Percentiles rank a stretch among this genome's conserved stretches.
These are phyloP conservation scores for Sclerospora graminicola DNA, from an alignment of 352 stramenopile species.

Conservation along the genomic window DNA sequence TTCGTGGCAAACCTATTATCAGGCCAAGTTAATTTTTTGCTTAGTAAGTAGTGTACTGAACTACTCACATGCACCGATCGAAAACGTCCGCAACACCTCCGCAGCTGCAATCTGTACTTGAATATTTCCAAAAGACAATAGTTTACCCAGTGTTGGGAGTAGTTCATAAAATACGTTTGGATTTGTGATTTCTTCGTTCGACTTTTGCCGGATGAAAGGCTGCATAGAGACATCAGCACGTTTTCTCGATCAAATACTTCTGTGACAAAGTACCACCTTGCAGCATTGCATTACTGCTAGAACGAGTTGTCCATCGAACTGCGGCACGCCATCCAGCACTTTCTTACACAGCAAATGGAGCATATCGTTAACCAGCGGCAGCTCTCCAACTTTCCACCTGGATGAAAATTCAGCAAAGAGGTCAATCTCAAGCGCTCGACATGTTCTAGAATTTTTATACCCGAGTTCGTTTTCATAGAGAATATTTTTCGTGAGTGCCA, in stretches of 20 bases:
- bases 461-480: constrained; percentile 60
- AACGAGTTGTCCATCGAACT: constrained; percentile 36
- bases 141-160: constrained; percentile 38
- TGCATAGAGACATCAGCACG: constrained; percentile 11
- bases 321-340: constrained; percentile 25
- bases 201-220: constrained; percentile 62
- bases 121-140: constrained; percentile 46
- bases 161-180: constrained; percentile 36
- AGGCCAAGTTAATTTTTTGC: too few relatives aligned
- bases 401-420: neutral
- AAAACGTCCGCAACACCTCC: constrained; percentile 48
- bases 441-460: constrained; percentile 19
- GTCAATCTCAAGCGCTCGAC: too few relatives aligned
- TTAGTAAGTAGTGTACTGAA: too few relatives aligned
- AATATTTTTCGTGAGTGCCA: constrained; percentile 71
- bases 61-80: constrained; percentile 39
- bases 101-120: constrained; percentile 54
- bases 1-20: too few relatives aligned
- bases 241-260: neutral
- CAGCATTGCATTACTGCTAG: constrained; percentile 28
- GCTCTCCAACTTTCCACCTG: constrained; percentile 62
- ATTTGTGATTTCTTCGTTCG: constrained; percentile 72
- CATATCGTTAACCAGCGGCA: constrained; percentile 53
- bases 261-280: constrained; percentile 21
- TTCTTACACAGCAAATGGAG: constrained; percentile 48